A percentile compares a stretch with the other conserved stretches of the same genome.
These are phyloP conservation scores for Pseudopithomyces chartarum DNA, from an alignment of 2,329 filamentous ascomycete genomes.

Conservation along the genomic window DNA sequence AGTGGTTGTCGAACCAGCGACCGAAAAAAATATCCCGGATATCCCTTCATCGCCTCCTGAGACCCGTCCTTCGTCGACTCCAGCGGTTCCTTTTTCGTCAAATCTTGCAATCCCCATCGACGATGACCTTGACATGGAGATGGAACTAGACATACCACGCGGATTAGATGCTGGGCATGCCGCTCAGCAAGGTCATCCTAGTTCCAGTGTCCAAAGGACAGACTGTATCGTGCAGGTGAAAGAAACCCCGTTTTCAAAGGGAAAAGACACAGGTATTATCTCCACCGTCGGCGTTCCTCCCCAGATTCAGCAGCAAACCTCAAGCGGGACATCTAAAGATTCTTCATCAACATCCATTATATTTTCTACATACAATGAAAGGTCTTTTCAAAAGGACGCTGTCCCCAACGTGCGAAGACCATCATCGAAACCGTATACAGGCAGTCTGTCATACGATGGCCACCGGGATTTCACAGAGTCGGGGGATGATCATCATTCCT, in stretches of 20 bases:
- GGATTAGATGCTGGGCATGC: constrained; percentile 29
- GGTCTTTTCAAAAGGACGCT: not conserved
- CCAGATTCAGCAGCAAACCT: constrained; percentile 14
- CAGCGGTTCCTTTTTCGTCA: not conserved
- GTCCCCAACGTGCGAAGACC: not conserved
- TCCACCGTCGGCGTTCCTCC: not conserved
- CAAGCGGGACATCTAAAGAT: constrained; percentile 20
- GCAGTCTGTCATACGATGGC: not conserved
- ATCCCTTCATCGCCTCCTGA: constrained; percentile 24
- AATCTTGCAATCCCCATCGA: not conserved
- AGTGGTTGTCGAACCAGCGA: constrained; percentile 12
- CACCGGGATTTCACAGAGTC: not conserved
- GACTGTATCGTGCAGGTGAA: constrained; percentile 31
- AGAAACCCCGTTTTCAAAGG: constrained; percentile 34
- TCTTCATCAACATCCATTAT: constrained; percentile 33
- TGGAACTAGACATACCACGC: constrained; percentile 39
- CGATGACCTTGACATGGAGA: constrained; percentile 30
- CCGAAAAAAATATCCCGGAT: constrained; percentile 11
- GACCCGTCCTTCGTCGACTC: not conserved
- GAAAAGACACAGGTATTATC: constrained; percentile 11
- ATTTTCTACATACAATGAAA: constrained; percentile 29
- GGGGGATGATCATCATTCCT: not conserved
- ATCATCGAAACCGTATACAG: not conserved
- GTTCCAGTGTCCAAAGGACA: not conserved
- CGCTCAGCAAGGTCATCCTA: not conserved